phyloP scores from a whole-genome alignment of 1,284 basidiomycete species.

The Takashimella koratensis region DNA sequence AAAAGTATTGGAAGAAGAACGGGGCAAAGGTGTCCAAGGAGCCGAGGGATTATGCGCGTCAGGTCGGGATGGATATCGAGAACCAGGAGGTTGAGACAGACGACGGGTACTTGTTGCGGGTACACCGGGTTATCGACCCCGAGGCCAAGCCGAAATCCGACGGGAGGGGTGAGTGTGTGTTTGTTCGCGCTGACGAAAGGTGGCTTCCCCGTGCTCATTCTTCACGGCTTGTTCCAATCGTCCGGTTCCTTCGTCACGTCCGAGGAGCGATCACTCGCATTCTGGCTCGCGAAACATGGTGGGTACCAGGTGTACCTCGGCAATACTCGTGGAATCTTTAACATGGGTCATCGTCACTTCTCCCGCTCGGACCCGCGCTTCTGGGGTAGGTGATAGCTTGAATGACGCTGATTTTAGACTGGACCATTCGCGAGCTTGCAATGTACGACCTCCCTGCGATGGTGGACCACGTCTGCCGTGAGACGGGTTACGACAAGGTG shows the following conservation, averaged over 20 bases:
- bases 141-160: constrained; percentile 48
- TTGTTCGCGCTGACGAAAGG: constrained; percentile 23
- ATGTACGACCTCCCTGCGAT: constrained; percentile 61
- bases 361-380: constrained; percentile 56
- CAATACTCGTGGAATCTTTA: constrained; percentile 60
- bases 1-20: constrained; percentile 52
- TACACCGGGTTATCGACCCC: constrained; percentile 57
- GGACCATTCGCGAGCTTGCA: constrained; percentile 61
- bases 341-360: constrained; percentile 58
- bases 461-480: constrained; percentile 57
- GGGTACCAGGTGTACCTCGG: constrained; percentile 61
- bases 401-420: constrained; percentile 51
- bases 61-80: constrained; percentile 57
- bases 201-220: constrained; percentile 59
- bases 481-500: constrained; percentile 58
- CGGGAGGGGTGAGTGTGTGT: constrained; percentile 43
- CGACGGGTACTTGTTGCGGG: constrained; percentile 57
- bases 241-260: constrained; percentile 62
- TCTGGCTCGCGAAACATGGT: constrained; percentile 59
- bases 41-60: constrained; percentile 56
- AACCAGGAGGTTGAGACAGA: constrained; percentile 59
- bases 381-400: constrained; percentile 54
- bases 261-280: constrained; percentile 59
- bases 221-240: constrained; percentile 62
- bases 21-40: constrained; percentile 55